phyloP scores from a whole-genome alignment of 2,329 filamentous ascomycete genomes.

The Hymenoscyphus fructigenus region DNA sequence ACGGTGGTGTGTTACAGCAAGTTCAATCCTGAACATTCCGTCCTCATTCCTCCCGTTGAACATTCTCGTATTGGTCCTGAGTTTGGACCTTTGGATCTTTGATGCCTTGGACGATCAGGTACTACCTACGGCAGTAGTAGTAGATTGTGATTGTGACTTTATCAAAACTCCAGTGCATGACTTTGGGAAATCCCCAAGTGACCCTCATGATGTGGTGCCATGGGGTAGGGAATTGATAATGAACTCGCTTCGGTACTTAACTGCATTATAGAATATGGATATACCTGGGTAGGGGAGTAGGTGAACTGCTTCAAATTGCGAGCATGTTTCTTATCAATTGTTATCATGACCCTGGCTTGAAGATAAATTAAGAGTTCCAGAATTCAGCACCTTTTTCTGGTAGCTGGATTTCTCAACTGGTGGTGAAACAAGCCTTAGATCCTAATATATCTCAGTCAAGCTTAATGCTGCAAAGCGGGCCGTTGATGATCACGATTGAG shows the following conservation, averaged over 20 bases:
- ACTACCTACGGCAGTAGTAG: neutral
- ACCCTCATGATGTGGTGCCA: neutral
- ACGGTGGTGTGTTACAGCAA: neutral
- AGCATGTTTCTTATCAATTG: constrained; percentile 6
- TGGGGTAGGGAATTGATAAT: neutral
- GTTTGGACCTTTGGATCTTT: neutral
- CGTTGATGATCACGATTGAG: constrained; percentile 2
- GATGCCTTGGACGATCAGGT: neutral
- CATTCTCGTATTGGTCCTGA: neutral
- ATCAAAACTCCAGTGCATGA: neutral
- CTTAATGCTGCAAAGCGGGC: neutral
- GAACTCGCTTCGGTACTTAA: neutral
- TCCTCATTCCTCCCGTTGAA: neutral
- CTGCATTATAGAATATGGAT: neutral
- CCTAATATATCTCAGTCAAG: neutral
- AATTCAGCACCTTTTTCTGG: neutral
- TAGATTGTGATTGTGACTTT: neutral
- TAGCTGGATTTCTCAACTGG: neutral
- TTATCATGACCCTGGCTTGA: neutral
- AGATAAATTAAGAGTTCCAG: neutral
- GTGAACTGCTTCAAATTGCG: constrained; percentile 4
- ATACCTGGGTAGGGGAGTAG: neutral
- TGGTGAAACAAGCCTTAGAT: constrained; percentile 11
- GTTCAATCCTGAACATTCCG: neutral
- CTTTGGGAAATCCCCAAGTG: neutral